Conservation (phyloP, 345 rosid genomes). For the Physaria fendleri region DNA sequence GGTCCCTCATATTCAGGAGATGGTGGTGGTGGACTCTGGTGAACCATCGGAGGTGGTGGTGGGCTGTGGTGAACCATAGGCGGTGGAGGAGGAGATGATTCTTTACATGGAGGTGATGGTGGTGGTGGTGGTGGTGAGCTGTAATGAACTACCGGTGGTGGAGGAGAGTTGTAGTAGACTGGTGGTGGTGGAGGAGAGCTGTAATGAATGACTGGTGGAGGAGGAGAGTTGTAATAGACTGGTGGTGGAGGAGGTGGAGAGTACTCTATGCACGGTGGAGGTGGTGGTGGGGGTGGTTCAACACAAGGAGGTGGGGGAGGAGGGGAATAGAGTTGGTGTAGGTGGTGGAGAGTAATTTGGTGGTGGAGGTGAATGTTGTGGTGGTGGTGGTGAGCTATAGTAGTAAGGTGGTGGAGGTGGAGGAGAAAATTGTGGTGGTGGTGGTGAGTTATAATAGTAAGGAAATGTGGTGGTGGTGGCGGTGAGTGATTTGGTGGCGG, state of each 20-base stretch:
- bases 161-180: conserved; percentile 31
- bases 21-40: conserved; percentile 46
- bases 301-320: conserved; percentile 55
- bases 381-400: conserved; percentile 46
- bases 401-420: conserved; percentile 12
- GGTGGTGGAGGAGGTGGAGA: conserved; percentile 49
- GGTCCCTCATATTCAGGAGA: conserved; percentile 72
- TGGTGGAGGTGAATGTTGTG: conserved; percentile 43
- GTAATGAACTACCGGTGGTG: conserved; percentile 23
- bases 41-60: background rate
- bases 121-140: conserved; percentile 49
- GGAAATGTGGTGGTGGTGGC: conserved; percentile 27
- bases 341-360: conserved; percentile 38
- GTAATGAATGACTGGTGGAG: conserved; percentile 35
- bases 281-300: conserved; percentile 59
- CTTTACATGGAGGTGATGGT: conserved; percentile 14
- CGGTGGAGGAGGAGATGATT: conserved; percentile 14
- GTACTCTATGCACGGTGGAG: conserved; percentile 44
- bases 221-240: conserved; percentile 34
- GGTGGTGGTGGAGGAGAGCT: conserved; percentile 37
- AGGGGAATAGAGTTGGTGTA: conserved; percentile 34
- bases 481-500: conserved; percentile 42
- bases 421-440: conserved; percentile 33
- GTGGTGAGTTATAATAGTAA: conserved; percentile 33
- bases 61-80: conserved; percentile 24